Evolutionary conservation across 2,329 filamentous ascomycete species (phyloP).

Genomic region (Periconia macrospinosa): DNA sequence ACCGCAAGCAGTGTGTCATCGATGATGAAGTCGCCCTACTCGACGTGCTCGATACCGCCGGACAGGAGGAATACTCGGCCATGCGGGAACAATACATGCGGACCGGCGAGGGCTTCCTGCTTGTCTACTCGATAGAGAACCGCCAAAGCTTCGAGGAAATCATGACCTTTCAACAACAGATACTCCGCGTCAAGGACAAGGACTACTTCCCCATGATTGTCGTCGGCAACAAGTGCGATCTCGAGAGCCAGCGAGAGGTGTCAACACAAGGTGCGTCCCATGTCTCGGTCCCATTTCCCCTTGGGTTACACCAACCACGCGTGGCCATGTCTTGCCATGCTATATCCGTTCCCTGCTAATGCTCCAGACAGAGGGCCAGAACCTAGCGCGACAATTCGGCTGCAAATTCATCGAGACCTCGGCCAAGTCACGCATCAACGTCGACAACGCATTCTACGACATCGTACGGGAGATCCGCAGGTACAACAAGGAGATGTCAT

Average conservation of each 20-base stretch:
- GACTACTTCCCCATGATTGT: slow-evolving; percentile 99
- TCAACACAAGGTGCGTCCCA: slow-evolving; percentile 77
- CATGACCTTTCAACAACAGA: slow-evolving; percentile 97
- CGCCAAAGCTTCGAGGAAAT: slow-evolving; percentile 98
- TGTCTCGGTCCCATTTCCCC: slow-evolving; percentile 11
- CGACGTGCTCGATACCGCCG: slow-evolving; percentile 96
- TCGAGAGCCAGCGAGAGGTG: slow-evolving; percentile 89
- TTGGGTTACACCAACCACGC: neutral
- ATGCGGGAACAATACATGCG: slow-evolving; percentile 99
- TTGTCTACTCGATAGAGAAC: slow-evolving; percentile 98
- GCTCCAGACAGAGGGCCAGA: slow-evolving; percentile 73
- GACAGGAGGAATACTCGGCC: slow-evolving; percentile 98
- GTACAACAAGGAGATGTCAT: slow-evolving; percentile 98
- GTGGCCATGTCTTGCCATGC: neutral
- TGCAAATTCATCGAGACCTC: slow-evolving; percentile 99
- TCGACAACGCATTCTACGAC: slow-evolving; percentile 98
- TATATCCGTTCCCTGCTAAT: slow-evolving; percentile 21
- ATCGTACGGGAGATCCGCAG: slow-evolving; percentile 96
- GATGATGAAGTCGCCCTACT: slow-evolving; percentile 97
- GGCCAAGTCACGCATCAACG: slow-evolving; percentile 96
- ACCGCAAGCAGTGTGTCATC: slow-evolving; percentile 99
- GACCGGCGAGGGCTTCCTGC: slow-evolving; percentile 94
- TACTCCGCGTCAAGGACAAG: slow-evolving; percentile 97
- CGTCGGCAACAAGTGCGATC: slow-evolving; percentile 98
- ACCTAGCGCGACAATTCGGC: slow-evolving; percentile 80